Evolutionary conservation across 495 filamentous ascomycete genomes (phyloP).

Genomic region (Aspergillus sclerotiicarbonarius): DNA sequence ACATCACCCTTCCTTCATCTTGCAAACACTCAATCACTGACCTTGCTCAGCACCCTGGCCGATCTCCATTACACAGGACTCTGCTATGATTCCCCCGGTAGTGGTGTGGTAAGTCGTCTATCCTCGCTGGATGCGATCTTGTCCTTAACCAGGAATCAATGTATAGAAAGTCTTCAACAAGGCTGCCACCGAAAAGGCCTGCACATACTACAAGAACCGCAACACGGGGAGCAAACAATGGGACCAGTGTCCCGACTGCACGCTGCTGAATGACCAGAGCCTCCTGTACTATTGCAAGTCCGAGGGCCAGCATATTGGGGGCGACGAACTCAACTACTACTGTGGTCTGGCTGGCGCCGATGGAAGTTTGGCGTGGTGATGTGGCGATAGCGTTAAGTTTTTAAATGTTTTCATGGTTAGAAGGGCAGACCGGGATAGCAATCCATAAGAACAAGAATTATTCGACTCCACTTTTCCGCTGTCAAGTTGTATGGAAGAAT

Average conservation of each 20-base stretch:
- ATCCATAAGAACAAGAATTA: background rate
- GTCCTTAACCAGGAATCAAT: background rate
- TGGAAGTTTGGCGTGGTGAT: constrained; percentile 17
- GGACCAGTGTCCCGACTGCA: constrained; percentile 26
- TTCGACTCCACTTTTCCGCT: too few species aligned
- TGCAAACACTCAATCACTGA: constrained; percentile 1
- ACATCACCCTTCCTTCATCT: background rate
- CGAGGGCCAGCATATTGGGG: constrained; percentile 18
- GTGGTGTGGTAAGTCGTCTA: constrained; percentile 13
- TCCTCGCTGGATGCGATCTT: background rate
- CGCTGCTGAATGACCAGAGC: constrained; percentile 11
- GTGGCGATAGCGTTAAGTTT: background rate
- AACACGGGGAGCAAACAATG: constrained; percentile 25
- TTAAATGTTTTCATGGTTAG: too few species aligned
- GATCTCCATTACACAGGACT: constrained; percentile 15
- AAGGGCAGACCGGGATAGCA: background rate
- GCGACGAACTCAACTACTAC: constrained; percentile 20
- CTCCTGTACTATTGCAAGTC: constrained; percentile 22
- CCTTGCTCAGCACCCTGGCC: constrained; percentile 8
- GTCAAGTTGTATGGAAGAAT: too few species aligned
- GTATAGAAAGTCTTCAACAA: constrained; percentile 17
- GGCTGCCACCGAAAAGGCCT: constrained; percentile 20
- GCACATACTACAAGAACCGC: constrained; percentile 22
- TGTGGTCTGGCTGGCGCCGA: constrained; percentile 17
- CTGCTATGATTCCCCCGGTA: constrained; percentile 12